Evolutionary conservation across 352 stramenopile genomes (phyloP), one percentile per base, ranked within the genome.

Genomic region (Pythium periplocum): DNA sequence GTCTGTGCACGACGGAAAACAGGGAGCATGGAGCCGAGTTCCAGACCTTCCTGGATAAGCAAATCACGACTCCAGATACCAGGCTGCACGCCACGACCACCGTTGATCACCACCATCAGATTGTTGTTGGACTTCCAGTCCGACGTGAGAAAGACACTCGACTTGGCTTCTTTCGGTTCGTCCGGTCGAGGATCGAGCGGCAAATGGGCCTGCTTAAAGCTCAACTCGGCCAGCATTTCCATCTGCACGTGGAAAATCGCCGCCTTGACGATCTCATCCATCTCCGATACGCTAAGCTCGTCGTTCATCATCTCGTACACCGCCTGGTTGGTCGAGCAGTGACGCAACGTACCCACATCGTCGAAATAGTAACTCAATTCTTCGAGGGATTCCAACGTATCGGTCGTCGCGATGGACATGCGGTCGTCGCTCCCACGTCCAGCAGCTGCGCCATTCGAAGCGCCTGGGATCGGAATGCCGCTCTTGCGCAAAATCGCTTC

Each of bases 201-300:
- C 7, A 89, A 69, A 36, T 79, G 74, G 12, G 76, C 80, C 54
- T 89, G 77, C 53, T 87, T 85, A 48, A 91, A 91, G 9, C 68
- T 69, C 49, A 91, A 55, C 46, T 91, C 80, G 2, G 78, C 80
- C 41, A 91, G 58, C 80, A 91, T 88, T 47, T 91, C 80, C 74
- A 89, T 89, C 55, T 91, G 78, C 40, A 91, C 87, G 52, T 89
- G 78, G 64, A 89, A 91, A 59, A 91, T 91, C 47, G 80, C 80
- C 11, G 80, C 80, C 53, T 87, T 86, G 45, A 91, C 76, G 55
- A 89, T 87, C 36, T 90, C 80, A 52, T 89, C 78, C 55, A 89
- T 73, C 47, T 91, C 78, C 17, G 68, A 63, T 0, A 78, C 80
- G 32, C 76, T 71, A 26, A 73, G 62, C 59, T 88, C 73, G 62